Base-by-base conservation (phyloP, 2,329 filamentous ascomycete genomes). In the Fusarium siculi region DNA sequence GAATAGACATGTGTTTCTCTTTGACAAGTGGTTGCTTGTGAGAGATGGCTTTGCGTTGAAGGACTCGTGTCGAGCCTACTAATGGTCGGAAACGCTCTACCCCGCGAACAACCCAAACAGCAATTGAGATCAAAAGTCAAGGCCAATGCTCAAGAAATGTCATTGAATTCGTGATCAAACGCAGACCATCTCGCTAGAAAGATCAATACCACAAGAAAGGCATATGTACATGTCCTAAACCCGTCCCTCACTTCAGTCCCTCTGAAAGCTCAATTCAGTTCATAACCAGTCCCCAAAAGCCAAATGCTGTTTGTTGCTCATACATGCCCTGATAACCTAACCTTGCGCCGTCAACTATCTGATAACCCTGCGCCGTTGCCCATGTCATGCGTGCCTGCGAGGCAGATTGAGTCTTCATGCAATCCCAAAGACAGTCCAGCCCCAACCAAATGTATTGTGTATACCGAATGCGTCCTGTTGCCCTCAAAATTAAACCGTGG, bases 381-480 rank as follows among this genome's bases (percentile, higher is more conserved):
- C 39, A 50, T 63, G 49, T 54, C 52, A 67, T 74, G 55, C 46
- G 62, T 74, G 72, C 72, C 72, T 56, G 49, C 23, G 68, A 74
- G 72, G 72, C 72, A 63, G 58, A 68, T 68, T 36, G 61, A 74
- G 60, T 74, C 61, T 74, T 74, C 42, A 63, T 73, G 72, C 59
- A 72, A 74, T 63, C 58, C 60, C 34, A 40, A 39, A 62, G 47
- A 50, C 54, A 46, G 34, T 40, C 61, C 56, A 47, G 56, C 12
- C 53, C 64, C 64, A 43, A n/a, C 64, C 57, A 61, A 62, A 59
- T 70, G 49, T 60, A 63, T 73, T 52, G 55, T 63, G 30, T 58
- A 58, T 57, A 56, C 54, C 54, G 32, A 50, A 57, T 67, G 54
- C 49, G 50, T 68, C 68, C 63, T 65, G 53, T 49, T 72, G 63